Conservation (phyloP, 2,329 filamentous ascomycete genomes). For the Lachnellula occidentalis region DNA sequence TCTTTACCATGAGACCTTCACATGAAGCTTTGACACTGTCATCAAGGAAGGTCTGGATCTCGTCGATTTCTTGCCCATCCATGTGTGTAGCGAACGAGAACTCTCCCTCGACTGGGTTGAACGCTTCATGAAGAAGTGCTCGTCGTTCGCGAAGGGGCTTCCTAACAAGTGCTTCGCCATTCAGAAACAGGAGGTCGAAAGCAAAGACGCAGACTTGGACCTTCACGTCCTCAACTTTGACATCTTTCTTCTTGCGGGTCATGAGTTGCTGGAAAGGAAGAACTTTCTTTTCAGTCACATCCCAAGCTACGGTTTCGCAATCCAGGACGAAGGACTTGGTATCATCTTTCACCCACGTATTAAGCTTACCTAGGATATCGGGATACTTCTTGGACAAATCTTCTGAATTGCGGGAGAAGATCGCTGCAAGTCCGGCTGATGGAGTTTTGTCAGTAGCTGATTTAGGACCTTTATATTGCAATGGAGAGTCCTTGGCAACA, state of each 20-base stretch:
- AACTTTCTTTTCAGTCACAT: conserved; percentile 90
- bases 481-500: conserved; percentile 71
- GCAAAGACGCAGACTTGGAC: conserved; percentile 97
- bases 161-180: conserved; percentile 84
- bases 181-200: conserved; percentile 89
- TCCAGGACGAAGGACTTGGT: conserved; percentile 97
- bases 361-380: conserved; percentile 83
- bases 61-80: conserved; percentile 82
- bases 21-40: conserved; percentile 94
- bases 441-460: conserved; percentile 52
- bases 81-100: conserved; percentile 85
- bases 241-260: conserved; percentile 96
- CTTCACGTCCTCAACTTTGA: conserved; percentile 91
- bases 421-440: conserved; percentile 67
- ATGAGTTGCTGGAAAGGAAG: conserved; percentile 96
- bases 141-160: conserved; percentile 81
- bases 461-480: conserved; percentile 60
- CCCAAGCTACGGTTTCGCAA: conserved; percentile 97
- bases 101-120: conserved; percentile 77
- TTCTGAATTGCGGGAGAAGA: conserved; percentile 97
- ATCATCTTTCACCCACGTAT: conserved; percentile 81
- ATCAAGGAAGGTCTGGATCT: conserved; percentile 88
- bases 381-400: conserved; percentile 97
- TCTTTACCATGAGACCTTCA: conserved; percentile 98
- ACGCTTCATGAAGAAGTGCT: conserved; percentile 66